Evolutionary conservation across 2,329 filamentous ascomycete genomes (phyloP).

Genomic region (Trichoderma atroviride): DNA sequence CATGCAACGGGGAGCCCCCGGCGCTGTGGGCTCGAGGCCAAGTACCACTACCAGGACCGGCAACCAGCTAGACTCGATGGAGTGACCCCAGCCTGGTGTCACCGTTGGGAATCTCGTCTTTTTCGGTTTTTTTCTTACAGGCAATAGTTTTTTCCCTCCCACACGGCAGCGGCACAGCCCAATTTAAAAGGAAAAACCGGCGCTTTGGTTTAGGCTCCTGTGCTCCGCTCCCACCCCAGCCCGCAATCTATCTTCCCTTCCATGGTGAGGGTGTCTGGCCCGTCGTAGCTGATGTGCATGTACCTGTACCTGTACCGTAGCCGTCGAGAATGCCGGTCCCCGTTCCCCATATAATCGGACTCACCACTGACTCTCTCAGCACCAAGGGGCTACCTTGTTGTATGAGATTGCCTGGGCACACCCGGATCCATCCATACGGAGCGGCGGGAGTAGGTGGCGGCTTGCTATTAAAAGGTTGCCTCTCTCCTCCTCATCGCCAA

Average conservation of each 20-base stretch:
- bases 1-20: slow-evolving; percentile 18
- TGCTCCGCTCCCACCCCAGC: slow-evolving; percentile 16
- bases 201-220: slow-evolving; percentile 21
- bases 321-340: not conserved
- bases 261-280: not conserved
- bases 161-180: not conserved
- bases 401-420: slow-evolving; percentile 5
- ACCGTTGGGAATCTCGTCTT: slow-evolving; percentile 11
- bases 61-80: slow-evolving; percentile 9
- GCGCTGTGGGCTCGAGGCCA: slow-evolving; percentile 8
- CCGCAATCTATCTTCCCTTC: slow-evolving; percentile 4
- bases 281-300: not conserved
- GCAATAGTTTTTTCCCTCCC: not conserved
- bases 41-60: not conserved
- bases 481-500: slow-evolving; percentile 16
- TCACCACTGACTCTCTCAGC: slow-evolving; percentile 16
- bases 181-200: slow-evolving; percentile 14
- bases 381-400: slow-evolving; percentile 17
- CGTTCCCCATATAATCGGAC: slow-evolving; percentile 18
- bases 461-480: slow-evolving; percentile 18
- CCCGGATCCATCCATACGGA: slow-evolving; percentile 18
- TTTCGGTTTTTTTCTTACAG: not conserved
- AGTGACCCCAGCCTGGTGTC: slow-evolving; percentile 25
- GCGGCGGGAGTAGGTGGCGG: not conserved
- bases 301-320: slow-evolving; percentile 8